phyloP scores from a whole-genome alignment of 1,284 basidiomycete species.

The Sparassis latifolia region DNA sequence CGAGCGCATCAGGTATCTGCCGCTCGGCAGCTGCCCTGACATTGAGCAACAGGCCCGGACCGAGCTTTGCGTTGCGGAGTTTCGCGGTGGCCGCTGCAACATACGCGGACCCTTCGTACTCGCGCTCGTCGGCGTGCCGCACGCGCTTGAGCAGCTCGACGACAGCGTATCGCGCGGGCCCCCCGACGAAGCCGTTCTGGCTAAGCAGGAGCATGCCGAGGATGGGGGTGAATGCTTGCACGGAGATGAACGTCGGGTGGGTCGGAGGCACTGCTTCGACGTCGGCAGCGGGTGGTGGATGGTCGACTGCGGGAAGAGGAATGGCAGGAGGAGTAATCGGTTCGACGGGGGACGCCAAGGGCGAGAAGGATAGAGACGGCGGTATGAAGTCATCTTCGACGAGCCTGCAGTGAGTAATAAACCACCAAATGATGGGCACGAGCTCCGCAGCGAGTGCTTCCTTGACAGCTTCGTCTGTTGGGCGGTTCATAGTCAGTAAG shows the following conservation, averaged over 20 bases:
- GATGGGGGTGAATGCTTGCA: conserved; percentile 87
- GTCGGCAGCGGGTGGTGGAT: background rate
- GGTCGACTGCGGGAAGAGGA: background rate
- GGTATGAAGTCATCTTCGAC: conserved; percentile 36
- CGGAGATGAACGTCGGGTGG: conserved; percentile 49
- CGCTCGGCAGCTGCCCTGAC: background rate
- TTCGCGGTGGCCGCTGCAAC: background rate
- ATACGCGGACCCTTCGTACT: conserved; percentile 17
- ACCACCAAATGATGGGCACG: conserved; percentile 89
- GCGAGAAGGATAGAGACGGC: background rate
- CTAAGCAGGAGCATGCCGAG: conserved; percentile 86
- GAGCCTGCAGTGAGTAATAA: conserved; percentile 72
- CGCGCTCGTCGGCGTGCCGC: conserved; percentile 41
- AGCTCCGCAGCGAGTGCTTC: conserved; percentile 85
- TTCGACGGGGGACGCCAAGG: background rate
- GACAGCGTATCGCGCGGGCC: conserved; percentile 69
- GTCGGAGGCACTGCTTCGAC: background rate
- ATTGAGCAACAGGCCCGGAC: background rate
- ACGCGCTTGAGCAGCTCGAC: conserved; percentile 73
- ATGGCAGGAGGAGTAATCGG: conserved; percentile 11
- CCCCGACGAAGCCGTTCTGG: conserved; percentile 68
- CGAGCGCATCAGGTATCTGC: conserved; percentile 2
- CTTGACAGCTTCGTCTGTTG: conserved; percentile 82
- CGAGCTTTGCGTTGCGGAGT: background rate
- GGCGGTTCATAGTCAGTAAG: background rate